Evolutionary conservation across 2,329 filamentous ascomycete species (phyloP).

Genomic region (Tolypocladium capitatum): DNA sequence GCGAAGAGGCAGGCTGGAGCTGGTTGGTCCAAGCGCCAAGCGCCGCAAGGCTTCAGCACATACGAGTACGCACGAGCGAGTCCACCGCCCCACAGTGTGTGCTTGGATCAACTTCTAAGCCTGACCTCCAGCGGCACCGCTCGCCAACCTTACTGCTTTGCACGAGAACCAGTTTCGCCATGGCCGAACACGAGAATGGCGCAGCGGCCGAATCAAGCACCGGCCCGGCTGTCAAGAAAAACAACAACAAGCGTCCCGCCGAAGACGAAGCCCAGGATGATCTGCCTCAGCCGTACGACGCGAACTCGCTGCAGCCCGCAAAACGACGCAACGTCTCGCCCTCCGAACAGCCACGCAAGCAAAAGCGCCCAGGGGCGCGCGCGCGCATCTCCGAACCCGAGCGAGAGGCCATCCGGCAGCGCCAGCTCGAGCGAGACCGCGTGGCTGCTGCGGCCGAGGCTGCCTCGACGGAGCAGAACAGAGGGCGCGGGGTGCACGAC

Average conservation of each 20-base stretch:
- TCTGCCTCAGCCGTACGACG: slow-evolving; percentile 48
- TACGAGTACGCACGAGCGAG: too few relatives aligned
- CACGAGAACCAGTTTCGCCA: background rate
- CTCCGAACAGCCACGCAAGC: slow-evolving; percentile 46
- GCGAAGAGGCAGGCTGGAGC: slow-evolving; percentile 10
- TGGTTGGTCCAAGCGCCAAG: slow-evolving; percentile 8
- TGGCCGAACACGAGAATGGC: slow-evolving; percentile 1
- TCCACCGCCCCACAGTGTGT: background rate
- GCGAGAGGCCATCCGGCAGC: slow-evolving; percentile 52
- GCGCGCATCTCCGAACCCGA: slow-evolving; percentile 55
- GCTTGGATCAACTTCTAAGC: background rate
- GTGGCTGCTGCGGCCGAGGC: slow-evolving; percentile 24
- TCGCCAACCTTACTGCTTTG: too few relatives aligned
- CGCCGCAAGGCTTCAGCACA: slow-evolving; percentile 17
- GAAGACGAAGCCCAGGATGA: slow-evolving; percentile 25
- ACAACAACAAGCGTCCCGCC: slow-evolving; percentile 18
- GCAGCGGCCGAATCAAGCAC: background rate
- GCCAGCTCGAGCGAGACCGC: slow-evolving; percentile 43
- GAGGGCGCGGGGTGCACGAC: slow-evolving; percentile 52
- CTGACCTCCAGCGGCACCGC: too few relatives aligned
- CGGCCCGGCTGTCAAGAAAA: slow-evolving; percentile 3
- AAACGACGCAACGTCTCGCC: slow-evolving; percentile 44
- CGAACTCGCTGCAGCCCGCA: slow-evolving; percentile 41
- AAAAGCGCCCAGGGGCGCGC: slow-evolving; percentile 54
- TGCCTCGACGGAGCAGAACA: slow-evolving; percentile 23